Conservation (phyloP, 2,329 filamentous ascomycete species). For the Aspergillus brasiliensis region DNA sequence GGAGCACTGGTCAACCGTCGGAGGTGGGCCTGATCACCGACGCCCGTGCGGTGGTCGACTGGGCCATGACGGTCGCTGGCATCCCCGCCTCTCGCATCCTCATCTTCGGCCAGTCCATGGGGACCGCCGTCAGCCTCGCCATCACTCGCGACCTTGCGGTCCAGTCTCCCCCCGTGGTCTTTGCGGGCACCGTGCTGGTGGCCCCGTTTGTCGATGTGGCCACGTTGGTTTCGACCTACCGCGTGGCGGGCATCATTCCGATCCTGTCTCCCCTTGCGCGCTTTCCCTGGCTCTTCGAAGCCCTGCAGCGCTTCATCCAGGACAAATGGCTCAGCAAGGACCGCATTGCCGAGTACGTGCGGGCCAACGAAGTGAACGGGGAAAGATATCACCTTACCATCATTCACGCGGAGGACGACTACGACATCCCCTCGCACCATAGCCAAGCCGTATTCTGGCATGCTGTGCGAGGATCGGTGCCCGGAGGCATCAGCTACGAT, state of each 20-base stretch:
- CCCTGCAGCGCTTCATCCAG: slow-evolving; percentile 16
- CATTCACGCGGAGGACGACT: slow-evolving; percentile 41
- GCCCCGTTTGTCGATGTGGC: slow-evolving; percentile 60
- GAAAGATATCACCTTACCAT: slow-evolving; percentile 34
- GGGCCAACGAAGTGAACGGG: slow-evolving; percentile 14
- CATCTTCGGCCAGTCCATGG: slow-evolving; percentile 63
- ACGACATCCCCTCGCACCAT: slow-evolving; percentile 34
- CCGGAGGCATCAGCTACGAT: not conserved
- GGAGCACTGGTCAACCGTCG: slow-evolving; percentile 55
- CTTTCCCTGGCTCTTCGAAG: slow-evolving; percentile 40
- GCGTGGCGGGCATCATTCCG: slow-evolving; percentile 57
- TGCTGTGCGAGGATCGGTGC: slow-evolving; percentile 1
- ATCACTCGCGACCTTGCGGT: slow-evolving; percentile 48
- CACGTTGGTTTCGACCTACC: slow-evolving; percentile 59
- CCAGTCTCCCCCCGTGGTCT: slow-evolving; percentile 48
- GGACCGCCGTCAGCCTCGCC: slow-evolving; percentile 55
- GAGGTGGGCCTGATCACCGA: slow-evolving; percentile 59
- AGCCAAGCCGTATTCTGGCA: slow-evolving; percentile 5
- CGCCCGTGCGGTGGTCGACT: slow-evolving; percentile 56
- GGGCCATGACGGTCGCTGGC: slow-evolving; percentile 54
- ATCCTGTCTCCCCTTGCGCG: slow-evolving; percentile 55
- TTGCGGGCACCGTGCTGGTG: slow-evolving; percentile 58
- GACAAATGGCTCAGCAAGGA: slow-evolving; percentile 17
- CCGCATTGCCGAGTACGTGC: slow-evolving; percentile 1
- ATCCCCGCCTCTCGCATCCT: slow-evolving; percentile 59